Base-by-base conservation (phyloP, 257 asterid genomes). In the Cordia subcordata region DNA sequence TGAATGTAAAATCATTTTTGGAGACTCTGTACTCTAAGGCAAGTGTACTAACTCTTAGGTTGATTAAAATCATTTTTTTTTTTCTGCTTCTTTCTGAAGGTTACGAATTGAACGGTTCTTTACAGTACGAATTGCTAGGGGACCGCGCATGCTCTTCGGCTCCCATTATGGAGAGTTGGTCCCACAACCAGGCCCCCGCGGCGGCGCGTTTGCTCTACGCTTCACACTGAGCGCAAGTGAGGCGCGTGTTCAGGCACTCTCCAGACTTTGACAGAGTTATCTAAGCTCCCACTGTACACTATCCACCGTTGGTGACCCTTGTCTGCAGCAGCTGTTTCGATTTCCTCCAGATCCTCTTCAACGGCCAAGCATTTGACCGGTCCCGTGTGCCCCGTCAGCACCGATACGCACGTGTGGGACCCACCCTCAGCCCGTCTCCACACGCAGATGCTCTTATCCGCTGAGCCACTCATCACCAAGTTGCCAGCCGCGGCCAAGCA, bases 301-400 rank as follows among this genome's bases (percentile, higher is more conserved):
- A 71, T 72, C 94, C 89, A 82, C 61, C 51, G 61, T 66, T 33
- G 66, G 20, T 58, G 82, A 13, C 62, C 69, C 1, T 54, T 35
- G n/a, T 57, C 69, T 15, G 22, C 49, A 18, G 39, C 65, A 18
- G 51, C 60, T n/a, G n/a, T n/a, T 15, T 21, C 66, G 5, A 18
- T 17, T 0, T 61, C 70, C 3, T 27, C 58, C 8, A 15, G 14
- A 18, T 79, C 85, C 46, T 65, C 58, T 69, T 82, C 84, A 52
- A 82, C 80, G 14, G 95, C 88, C 38, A 93, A 72, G 67, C 99
- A 93, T 71, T 93, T 93, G 40, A 93, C 94, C 27, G 99, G 99
- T 0, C 96, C 97, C 11, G 51, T 51, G 23, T 93, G 99, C 18
- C 94, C 99, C 0, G 81, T 83, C 47, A 93, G 69, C 20, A 93